Conservation (phyloP, 2,329 filamentous ascomycete species). For the Neofusicoccum cordaticola region DNA sequence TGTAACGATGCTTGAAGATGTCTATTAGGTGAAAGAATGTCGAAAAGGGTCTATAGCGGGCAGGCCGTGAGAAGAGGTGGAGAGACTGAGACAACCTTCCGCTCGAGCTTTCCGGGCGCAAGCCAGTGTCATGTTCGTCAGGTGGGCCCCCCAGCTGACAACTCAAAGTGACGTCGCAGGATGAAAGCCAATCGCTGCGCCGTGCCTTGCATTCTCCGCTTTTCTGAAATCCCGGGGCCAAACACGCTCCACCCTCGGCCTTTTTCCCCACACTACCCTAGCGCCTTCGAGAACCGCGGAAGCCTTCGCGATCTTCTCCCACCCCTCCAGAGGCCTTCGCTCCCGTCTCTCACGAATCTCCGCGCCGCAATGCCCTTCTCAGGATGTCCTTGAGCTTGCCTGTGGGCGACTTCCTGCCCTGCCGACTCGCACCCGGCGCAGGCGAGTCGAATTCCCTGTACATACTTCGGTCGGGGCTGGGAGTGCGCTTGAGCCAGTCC, state of each 20-base stretch:
- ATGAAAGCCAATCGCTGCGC: conserved; percentile 23
- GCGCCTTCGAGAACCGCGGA: conserved; percentile 7
- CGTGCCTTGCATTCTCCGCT: conserved; percentile 30
- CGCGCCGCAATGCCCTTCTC: not conserved
- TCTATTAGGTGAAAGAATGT: not conserved
- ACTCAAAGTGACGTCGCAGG: conserved; percentile 10
- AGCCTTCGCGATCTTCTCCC: not conserved
- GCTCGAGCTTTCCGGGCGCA: conserved; percentile 14
- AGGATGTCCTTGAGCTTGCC: not conserved
- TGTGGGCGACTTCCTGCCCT: not conserved
- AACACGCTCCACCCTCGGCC: conserved; percentile 6
- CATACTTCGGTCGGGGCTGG: conserved; percentile 26
- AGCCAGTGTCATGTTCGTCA: conserved; percentile 3
- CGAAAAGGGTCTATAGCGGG: not conserved
- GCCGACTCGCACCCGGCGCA: not conserved
- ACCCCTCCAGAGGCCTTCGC: not conserved
- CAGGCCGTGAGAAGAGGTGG: not conserved
- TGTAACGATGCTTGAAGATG: not conserved
- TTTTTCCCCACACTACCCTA: conserved; percentile 4
- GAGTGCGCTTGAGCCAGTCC: conserved; percentile 28
- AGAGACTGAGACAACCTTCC: conserved; percentile 1
- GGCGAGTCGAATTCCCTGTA: conserved; percentile 6
- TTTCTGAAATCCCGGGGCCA: not conserved
- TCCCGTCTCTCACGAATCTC: not conserved
- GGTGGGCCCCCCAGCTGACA: conserved; percentile 9